Percentiles rank a stretch among this genome's conserved stretches.
Conservation (phyloP, 306 rosid genomes). For the Casuarina cunninghamiana region DNA sequence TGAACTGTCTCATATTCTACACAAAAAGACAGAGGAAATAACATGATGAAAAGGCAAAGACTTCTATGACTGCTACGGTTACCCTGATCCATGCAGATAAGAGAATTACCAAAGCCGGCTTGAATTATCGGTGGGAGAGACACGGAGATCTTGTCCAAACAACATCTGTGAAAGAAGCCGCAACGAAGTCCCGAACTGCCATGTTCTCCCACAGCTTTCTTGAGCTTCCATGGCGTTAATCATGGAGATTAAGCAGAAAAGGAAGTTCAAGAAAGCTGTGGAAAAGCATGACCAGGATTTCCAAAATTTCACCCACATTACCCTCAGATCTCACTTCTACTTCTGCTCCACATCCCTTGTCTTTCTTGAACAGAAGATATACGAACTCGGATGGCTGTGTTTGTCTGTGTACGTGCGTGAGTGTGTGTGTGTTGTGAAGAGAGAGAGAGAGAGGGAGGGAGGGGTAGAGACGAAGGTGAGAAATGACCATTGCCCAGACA, state of each 20-base stretch:
- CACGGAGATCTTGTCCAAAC: background rate
- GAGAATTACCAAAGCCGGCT: background rate
- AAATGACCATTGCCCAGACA: slow-evolving; percentile 40
- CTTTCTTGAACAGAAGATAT: background rate
- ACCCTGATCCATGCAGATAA: background rate
- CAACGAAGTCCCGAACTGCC: slow-evolving; percentile 54
- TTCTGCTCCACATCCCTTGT: slow-evolving; percentile 2
- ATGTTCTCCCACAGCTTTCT: slow-evolving; percentile 99
- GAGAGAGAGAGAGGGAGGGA: slow-evolving; percentile 13
- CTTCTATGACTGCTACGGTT: background rate
- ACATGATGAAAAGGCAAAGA: background rate
- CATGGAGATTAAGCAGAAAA: slow-evolving; percentile 16
- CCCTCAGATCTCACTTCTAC: slow-evolving; percentile 43
- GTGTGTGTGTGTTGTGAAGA: background rate
- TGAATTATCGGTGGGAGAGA: background rate
- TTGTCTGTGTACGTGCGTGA: background rate
- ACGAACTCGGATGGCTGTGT: background rate
- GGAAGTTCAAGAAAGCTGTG: slow-evolving; percentile 99
- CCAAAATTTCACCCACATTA: slow-evolving; percentile 19
- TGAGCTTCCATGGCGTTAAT: slow-evolving; percentile 63
- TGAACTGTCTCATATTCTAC: slow-evolving; percentile 21
- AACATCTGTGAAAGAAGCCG: slow-evolving; percentile 15
- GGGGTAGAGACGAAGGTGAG: slow-evolving; percentile 10
- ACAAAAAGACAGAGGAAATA: background rate
- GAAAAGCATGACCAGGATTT: slow-evolving; percentile 90